phyloP scores from a whole-genome alignment of 805 yeast genomes.

The Blastobotrys peoriensis region DNA sequence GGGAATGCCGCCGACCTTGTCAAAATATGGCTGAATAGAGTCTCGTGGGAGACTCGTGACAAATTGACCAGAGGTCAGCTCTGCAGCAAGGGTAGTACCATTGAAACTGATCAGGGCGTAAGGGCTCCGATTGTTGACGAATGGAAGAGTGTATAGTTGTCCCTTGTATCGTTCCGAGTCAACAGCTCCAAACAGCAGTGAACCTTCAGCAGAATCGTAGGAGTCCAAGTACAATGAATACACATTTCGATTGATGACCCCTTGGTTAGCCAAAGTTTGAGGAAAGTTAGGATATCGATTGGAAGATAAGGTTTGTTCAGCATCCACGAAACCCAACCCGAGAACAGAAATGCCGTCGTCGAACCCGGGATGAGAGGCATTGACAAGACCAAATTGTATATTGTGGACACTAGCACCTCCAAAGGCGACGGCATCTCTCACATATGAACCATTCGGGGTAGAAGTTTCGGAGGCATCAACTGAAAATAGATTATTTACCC shows the following conservation, averaged over 20 bases:
- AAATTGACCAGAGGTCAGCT: no score
- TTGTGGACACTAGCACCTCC: conserved; percentile 30
- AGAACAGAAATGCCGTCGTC: conserved; percentile 8
- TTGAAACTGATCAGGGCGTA: no score
- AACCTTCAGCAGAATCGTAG: conserved; percentile 28
- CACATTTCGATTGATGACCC: conserved; percentile 33
- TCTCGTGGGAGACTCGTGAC: no score
- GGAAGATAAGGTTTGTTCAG: conserved; percentile 19
- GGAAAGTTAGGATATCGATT: conserved; percentile 22
- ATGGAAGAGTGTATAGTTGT: conserved; percentile 22
- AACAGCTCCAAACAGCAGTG: conserved; percentile 37
- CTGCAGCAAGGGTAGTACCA: no score
- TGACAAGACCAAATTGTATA: conserved; percentile 6
- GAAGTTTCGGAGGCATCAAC: neutral
- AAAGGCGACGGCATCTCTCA: conserved; percentile 51
- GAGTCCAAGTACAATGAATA: conserved; percentile 41
- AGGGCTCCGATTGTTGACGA: no score
- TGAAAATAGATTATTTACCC: neutral
- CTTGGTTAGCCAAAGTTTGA: conserved; percentile 26
- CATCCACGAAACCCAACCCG: conserved; percentile 21
- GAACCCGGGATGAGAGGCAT: conserved; percentile 33
- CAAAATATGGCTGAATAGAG: no score
- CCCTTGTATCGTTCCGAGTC: conserved; percentile 37
- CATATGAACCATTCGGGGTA: conserved; percentile 42
- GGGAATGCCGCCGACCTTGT: no score